phyloP scores from a whole-genome alignment of 208 protist genomes.

The Herpetomonas tarakana region DNA sequence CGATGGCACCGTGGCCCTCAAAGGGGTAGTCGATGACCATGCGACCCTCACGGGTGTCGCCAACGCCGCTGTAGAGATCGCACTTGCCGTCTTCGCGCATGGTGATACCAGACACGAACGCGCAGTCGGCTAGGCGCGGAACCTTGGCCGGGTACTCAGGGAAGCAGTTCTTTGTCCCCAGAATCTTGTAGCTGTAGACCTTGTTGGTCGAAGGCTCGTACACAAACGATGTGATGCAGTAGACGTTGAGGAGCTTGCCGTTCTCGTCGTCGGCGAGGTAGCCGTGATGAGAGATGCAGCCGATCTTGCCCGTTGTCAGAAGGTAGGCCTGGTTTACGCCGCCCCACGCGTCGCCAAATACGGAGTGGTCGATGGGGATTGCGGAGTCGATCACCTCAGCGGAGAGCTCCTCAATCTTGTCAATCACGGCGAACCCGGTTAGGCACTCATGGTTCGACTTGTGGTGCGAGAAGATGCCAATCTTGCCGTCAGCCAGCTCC shows the following conservation, averaged over 20 bases:
- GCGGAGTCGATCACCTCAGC: constrained; percentile 40
- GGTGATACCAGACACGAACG: constrained; percentile 56
- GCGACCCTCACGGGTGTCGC: constrained; percentile 55
- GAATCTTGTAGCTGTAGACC: constrained; percentile 41
- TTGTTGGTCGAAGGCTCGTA: constrained; percentile 46
- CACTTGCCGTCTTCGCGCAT: constrained; percentile 67
- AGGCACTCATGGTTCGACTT: constrained; percentile 38
- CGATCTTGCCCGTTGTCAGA: constrained; percentile 38
- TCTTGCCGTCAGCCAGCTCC: constrained; percentile 32
- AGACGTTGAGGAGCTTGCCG: constrained; percentile 34
- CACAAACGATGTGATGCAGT: constrained; percentile 63
- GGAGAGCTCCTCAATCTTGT: constrained; percentile 42
- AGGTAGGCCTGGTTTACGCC: constrained; percentile 64
- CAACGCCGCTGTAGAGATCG: constrained; percentile 66
- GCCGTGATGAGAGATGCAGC: constrained; percentile 63
- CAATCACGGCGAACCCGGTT: constrained; percentile 47
- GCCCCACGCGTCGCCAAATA: constrained; percentile 60
- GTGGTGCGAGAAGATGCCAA: constrained; percentile 59
- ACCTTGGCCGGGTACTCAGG: constrained; percentile 48
- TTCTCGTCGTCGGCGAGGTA: constrained; percentile 34
- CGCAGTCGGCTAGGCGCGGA: constrained; percentile 45
- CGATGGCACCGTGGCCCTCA: constrained; percentile 46
- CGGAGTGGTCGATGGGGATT: constrained; percentile 51
- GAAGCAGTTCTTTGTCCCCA: constrained; percentile 48
- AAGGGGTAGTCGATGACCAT: constrained; percentile 77